A percentile compares a stretch with the other conserved stretches of the same genome.
phyloP scores from a whole-genome alignment of 768 basidiomycete species.

The Mycena crocata region DNA sequence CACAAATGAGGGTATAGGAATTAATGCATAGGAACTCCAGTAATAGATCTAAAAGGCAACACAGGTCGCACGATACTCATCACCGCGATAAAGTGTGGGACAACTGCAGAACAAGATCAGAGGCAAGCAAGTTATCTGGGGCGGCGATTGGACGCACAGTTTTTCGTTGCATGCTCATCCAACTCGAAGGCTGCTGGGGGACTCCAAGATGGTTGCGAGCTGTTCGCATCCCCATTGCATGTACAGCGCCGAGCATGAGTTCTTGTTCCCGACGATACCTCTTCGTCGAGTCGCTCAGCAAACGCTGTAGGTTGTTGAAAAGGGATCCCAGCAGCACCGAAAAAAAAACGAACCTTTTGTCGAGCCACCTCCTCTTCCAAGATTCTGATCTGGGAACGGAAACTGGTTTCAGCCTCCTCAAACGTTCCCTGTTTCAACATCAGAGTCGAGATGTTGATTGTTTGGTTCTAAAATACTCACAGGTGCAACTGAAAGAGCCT shows the following conservation, averaged over 20 bases:
- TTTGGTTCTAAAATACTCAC: conserved; percentile 50
- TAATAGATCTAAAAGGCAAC: conserved; percentile 21
- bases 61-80: background rate
- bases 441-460: background rate
- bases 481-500: conserved; percentile 54
- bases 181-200: conserved; percentile 68
- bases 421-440: conserved; percentile 58
- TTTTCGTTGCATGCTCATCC: conserved; percentile 77
- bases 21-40: conserved; percentile 19
- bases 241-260: conserved; percentile 82
- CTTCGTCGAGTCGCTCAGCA: conserved; percentile 63
- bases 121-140: background rate
- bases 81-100: conserved; percentile 30
- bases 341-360: conserved; percentile 58
- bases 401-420: conserved; percentile 78
- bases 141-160: conserved; percentile 44
- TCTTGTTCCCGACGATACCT: conserved; percentile 83
- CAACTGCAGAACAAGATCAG: conserved; percentile 7
- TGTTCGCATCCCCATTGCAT: conserved; percentile 74
- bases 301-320: conserved; percentile 47
- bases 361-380: conserved; percentile 73
- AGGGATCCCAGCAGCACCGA: background rate
- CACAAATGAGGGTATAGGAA: conserved; percentile 32
- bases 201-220: conserved; percentile 70
- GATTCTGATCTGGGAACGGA: conserved; percentile 72